Evolutionary conservation across 257 asterid species (phyloP).

Genomic region (Echium plantagineum): DNA sequence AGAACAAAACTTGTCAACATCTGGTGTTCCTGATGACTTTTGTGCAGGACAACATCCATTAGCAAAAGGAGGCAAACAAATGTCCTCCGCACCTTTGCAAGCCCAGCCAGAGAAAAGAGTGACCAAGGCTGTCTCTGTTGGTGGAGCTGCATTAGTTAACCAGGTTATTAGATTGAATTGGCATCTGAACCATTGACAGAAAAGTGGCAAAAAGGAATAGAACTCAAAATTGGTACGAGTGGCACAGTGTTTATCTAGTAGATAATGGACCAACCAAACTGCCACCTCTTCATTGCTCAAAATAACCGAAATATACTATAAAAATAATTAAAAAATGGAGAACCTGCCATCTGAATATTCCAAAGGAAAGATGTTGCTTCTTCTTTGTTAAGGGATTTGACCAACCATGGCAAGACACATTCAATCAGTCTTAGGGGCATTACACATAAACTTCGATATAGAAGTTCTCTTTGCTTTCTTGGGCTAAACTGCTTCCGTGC

Average conservation of each 20-base stretch:
- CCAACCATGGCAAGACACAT: conserved; percentile 94
- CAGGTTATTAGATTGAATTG: conserved; percentile 12
- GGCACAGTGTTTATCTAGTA: not conserved
- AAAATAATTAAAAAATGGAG: conserved; percentile 8
- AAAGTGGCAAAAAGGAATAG: not conserved
- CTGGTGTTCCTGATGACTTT: conserved; percentile 24
- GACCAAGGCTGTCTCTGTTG: conserved; percentile 77
- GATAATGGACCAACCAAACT: not conserved
- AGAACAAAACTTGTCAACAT: conserved; percentile 26
- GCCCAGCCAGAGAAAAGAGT: conserved; percentile 98
- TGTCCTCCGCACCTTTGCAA: conserved; percentile 73
- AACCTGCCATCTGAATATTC: conserved; percentile 94
- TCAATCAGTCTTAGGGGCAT: conserved; percentile 94
- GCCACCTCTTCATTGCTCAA: conserved; percentile 1
- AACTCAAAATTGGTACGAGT: not conserved
- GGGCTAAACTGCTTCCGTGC: conserved; percentile 73
- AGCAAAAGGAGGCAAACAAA: conserved; percentile 56
- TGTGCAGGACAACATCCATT: conserved; percentile 55
- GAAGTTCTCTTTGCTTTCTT: conserved; percentile 74
- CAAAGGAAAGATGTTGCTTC: conserved; percentile 71
- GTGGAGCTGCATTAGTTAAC: conserved; percentile 60
- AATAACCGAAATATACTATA: conserved; percentile 6
- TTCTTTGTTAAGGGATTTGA: conserved; percentile 67
- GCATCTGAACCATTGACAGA: conserved; percentile 8
- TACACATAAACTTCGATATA: conserved; percentile 83